Percentiles rank a stretch among this genome's conserved stretches.
Conservation (phyloP, 176 grass and related monocot species). For the Urochloa ruziziensis region DNA sequence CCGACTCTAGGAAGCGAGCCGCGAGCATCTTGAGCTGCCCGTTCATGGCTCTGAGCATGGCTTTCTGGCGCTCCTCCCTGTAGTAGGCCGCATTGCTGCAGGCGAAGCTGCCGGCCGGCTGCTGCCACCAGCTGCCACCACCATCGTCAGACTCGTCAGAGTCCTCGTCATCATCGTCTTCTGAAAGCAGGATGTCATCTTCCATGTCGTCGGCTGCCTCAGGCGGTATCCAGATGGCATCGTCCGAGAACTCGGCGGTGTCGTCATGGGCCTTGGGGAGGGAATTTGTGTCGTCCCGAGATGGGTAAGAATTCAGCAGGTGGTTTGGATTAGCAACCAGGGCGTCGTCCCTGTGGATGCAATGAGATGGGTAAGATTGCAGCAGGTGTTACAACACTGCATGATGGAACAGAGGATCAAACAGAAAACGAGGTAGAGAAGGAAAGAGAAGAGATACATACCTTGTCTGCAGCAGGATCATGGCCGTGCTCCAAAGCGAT, state of each 20-base stretch:
- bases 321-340: not conserved
- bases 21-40: slow-evolving; percentile 64
- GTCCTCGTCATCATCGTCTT: slow-evolving; percentile 3
- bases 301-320: not conserved
- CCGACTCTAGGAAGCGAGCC: slow-evolving; percentile 53
- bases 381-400: no score
- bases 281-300: no score
- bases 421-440: no score
- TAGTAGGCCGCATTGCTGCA: not conserved
- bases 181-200: slow-evolving; percentile 31
- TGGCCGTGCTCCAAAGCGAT: not conserved
- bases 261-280: no score
- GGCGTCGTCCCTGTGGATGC: not conserved
- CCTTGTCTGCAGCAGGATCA: slow-evolving; percentile 15
- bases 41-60: slow-evolving; percentile 60
- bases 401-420: no score
- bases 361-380: no score
- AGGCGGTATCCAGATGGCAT: slow-evolving; percentile 49
- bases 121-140: slow-evolving; percentile 5
- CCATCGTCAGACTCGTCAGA: slow-evolving; percentile 15
- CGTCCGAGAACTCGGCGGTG: not conserved
- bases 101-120: not conserved
- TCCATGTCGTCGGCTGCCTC: slow-evolving; percentile 16
- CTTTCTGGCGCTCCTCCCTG: slow-evolving; percentile 39
- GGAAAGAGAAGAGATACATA: no score